Conservation (phyloP, 768 basidiomycete species). For the Tulasnella sp. region DNA sequence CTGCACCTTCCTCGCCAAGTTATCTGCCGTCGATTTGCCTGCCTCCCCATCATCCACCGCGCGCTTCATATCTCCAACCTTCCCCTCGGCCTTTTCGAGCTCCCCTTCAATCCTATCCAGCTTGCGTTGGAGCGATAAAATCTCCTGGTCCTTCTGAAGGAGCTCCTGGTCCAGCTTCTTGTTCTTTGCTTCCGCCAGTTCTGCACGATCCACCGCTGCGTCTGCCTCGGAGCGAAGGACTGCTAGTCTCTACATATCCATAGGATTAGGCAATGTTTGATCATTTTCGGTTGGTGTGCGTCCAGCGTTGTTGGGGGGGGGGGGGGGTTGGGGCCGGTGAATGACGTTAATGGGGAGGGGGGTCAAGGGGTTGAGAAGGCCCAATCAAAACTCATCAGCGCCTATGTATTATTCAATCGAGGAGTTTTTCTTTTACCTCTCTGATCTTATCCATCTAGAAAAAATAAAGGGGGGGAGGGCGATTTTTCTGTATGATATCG, state of each 20-base stretch:
- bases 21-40: conserved; percentile 61
- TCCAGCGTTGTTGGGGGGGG: too few relatives aligned
- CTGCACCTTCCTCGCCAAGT: conserved; percentile 69
- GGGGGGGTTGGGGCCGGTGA: too few relatives aligned
- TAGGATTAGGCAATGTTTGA: too few relatives aligned
- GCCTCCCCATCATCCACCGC: conserved; percentile 55
- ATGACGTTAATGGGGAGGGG: too few relatives aligned
- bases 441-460: too few relatives aligned
- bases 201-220: conserved; percentile 65
- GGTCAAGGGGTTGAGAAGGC: too few relatives aligned
- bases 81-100: conserved; percentile 57
- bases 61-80: conserved; percentile 53
- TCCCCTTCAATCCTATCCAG: conserved; percentile 52
- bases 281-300: too few relatives aligned
- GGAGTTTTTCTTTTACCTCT: too few relatives aligned
- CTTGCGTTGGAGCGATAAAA: conserved; percentile 65
- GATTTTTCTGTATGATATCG: too few relatives aligned
- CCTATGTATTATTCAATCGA: too few relatives aligned
- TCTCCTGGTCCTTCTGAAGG: conserved; percentile 77
- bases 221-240: conserved; percentile 79
- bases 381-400: too few relatives aligned
- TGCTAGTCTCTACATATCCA: conserved; percentile 41
- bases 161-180: conserved; percentile 64
- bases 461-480: too few relatives aligned
- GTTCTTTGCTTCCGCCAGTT: conserved; percentile 72